Conservation (phyloP, 2,329 filamentous ascomycete genomes). For the Aurifilum marmelostoma region DNA sequence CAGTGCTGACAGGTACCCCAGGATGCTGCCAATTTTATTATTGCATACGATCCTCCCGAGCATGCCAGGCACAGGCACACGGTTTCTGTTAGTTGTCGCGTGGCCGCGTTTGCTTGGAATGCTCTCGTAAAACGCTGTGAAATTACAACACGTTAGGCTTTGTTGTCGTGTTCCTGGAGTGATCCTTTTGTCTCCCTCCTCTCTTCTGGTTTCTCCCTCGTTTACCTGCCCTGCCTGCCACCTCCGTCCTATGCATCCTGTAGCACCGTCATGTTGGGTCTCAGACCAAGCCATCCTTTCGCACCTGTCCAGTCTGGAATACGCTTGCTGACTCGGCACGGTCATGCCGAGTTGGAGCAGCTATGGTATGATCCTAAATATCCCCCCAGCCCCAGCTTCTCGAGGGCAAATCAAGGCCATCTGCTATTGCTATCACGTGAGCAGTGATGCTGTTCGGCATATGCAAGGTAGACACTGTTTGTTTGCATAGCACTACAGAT, state of each 20-base stretch:
- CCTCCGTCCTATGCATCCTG: neutral
- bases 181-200: neutral
- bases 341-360: neutral
- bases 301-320: neutral
- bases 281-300: neutral
- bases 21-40: neutral
- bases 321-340: neutral
- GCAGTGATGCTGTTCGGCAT: neutral
- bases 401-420: neutral
- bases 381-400: neutral
- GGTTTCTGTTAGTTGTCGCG: neutral
- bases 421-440: neutral
- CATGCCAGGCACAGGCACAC: neutral
- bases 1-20: neutral
- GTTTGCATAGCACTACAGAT: neutral
- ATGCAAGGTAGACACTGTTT: too few relatives aligned
- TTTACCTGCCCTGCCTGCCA: too few relatives aligned
- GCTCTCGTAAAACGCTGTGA: neutral
- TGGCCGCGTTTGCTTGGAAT: neutral
- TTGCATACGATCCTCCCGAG: neutral
- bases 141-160: neutral
- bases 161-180: neutral
- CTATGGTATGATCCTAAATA: too few relatives aligned
- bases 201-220: too few relatives aligned
- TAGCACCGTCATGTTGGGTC: neutral